Conservation (phyloP, 176 grass and related monocot genomes). For the Saccharum spontaneum region DNA sequence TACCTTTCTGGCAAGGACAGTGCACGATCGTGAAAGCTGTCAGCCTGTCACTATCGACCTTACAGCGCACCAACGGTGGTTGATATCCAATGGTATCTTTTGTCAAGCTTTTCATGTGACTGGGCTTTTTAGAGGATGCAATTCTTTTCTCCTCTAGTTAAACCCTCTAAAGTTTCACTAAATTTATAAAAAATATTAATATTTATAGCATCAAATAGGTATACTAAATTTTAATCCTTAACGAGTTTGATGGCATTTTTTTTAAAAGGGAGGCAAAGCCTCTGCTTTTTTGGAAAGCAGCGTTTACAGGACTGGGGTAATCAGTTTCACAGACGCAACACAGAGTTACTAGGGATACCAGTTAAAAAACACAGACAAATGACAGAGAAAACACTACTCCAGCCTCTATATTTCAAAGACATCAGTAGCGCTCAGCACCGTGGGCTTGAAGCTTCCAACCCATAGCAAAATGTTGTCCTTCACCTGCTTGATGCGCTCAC, state of each 20-base stretch:
- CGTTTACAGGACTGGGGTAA: no score
- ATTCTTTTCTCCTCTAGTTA: not conserved
- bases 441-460: no score
- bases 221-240: not conserved
- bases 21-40: constrained; percentile 10
- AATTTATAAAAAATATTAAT: not conserved
- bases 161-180: not conserved
- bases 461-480: no score
- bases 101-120: not conserved
- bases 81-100: not conserved
- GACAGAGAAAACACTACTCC: no score
- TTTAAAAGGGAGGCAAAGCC: no score
- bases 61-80: not conserved
- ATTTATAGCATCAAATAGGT: not conserved
- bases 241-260: not conserved
- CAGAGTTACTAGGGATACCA: no score
- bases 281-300: no score
- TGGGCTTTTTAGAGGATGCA: not conserved
- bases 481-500: no score
- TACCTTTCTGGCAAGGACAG: not conserved
- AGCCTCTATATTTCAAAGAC: no score
- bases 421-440: no score
- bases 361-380: no score
- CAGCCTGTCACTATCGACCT: not conserved
- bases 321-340: no score